A percentile compares a stretch with the other conserved stretches of the same genome.
Evolutionary conservation across 2,329 filamentous ascomycete species (phyloP).

Genomic region (Fusarium robinianum): DNA sequence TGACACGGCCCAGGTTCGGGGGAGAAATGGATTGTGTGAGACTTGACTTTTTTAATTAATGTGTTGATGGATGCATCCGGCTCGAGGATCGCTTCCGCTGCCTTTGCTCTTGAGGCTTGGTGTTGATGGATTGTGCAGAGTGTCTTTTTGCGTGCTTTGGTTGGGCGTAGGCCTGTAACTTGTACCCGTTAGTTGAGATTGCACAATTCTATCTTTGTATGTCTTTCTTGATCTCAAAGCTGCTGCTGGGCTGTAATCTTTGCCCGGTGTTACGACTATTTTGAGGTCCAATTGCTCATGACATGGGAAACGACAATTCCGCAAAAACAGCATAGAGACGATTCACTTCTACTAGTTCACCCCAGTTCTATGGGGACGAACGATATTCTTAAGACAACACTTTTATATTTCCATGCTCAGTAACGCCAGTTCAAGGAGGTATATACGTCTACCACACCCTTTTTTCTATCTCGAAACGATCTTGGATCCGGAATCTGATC

Average conservation of each 20-base stretch:
- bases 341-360: no score
- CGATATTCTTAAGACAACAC: neutral
- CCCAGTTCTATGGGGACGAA: no score
- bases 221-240: no score
- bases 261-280: neutral
- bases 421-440: conserved; percentile 34
- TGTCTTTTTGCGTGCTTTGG: conserved; percentile 31
- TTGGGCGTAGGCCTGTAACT: conserved; percentile 17
- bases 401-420: conserved; percentile 24
- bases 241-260: neutral
- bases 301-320: no score
- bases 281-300: no score
- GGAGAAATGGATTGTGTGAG: conserved; percentile 9
- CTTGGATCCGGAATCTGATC: conserved; percentile 1
- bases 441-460: conserved; percentile 26
- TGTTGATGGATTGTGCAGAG: conserved; percentile 37
- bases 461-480: conserved; percentile 11
- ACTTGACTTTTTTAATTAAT: conserved; percentile 30
- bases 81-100: conserved; percentile 28
- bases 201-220: conserved; percentile 29
- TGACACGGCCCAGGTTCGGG: conserved; percentile 4
- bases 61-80: conserved; percentile 24
- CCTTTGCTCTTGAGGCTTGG: conserved; percentile 33
- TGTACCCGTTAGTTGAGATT: conserved; percentile 28
- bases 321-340: no score